Conservation (phyloP, 805 yeast species). For the Myxozyma lipomycoides region DNA sequence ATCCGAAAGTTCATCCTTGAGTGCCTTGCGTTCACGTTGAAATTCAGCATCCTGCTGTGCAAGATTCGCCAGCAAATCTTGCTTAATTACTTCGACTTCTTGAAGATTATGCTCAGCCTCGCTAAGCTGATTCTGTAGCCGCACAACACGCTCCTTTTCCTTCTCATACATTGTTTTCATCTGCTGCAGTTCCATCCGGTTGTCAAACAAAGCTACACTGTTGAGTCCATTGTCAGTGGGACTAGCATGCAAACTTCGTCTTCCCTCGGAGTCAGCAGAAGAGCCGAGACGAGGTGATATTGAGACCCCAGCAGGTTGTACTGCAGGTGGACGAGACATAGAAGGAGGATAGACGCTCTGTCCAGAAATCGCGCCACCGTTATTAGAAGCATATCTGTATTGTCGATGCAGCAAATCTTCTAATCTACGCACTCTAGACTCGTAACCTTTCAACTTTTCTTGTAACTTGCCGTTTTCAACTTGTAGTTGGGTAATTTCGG, state of each 20-base stretch:
- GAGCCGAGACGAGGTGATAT: neutral
- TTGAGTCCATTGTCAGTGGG: neutral
- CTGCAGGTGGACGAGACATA: neutral
- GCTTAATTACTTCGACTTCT: constrained; percentile 45
- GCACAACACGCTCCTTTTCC: constrained; percentile 46
- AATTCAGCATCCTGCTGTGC: constrained; percentile 60
- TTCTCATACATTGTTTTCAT: constrained; percentile 35
- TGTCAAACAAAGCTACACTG: constrained; percentile 3
- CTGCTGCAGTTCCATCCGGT: constrained; percentile 12
- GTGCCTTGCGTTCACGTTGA: constrained; percentile 48
- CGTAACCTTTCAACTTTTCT: constrained; percentile 57
- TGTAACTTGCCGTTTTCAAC: constrained; percentile 24
- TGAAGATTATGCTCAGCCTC: constrained; percentile 33
- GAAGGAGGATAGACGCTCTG: neutral
- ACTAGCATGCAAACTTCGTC: neutral
- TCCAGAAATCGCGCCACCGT: neutral
- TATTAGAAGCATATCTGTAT: constrained; percentile 31
- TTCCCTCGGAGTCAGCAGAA: neutral
- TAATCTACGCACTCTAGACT: constrained; percentile 66
- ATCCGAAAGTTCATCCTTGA: constrained; percentile 49
- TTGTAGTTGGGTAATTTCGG: constrained; percentile 1
- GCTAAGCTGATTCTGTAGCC: constrained; percentile 35
- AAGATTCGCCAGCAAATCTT: constrained; percentile 65
- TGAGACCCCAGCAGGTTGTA: neutral
- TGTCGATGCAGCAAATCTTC: constrained; percentile 75